Conservation (phyloP, 768 basidiomycete species). For the Termitomyces sp. region DNA sequence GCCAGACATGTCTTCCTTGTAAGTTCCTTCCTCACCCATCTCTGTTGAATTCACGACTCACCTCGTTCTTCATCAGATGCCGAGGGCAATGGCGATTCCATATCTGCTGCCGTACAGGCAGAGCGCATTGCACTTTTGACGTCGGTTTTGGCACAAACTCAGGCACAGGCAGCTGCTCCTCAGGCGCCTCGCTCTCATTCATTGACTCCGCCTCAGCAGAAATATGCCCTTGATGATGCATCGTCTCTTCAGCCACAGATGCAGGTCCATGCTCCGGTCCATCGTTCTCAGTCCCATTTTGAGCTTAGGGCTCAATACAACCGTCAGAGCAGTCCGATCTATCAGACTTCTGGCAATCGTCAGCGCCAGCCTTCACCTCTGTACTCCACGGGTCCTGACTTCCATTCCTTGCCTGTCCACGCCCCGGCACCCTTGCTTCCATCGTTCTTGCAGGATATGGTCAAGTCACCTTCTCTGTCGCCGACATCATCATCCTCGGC, state of each 20-base stretch:
- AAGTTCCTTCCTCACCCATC: conserved; percentile 22
- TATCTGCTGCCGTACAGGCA: conserved; percentile 79
- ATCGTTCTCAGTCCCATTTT: conserved; percentile 48
- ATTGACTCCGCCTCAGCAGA: conserved; percentile 39
- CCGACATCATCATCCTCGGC: conserved; percentile 62
- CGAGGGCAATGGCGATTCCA: conserved; percentile 85
- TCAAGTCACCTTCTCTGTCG: conserved; percentile 62
- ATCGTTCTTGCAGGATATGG: conserved; percentile 71
- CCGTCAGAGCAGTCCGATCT: conserved; percentile 36
- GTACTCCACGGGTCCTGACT: conserved; percentile 31
- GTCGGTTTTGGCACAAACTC: conserved; percentile 60
- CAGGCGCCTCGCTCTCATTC: conserved; percentile 35
- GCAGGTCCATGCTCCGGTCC: conserved; percentile 29
- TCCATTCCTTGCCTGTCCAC: conserved; percentile 23
- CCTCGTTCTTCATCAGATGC: conserved; percentile 48
- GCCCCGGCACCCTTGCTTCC: conserved; percentile 58
- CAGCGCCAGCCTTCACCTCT: conserved; percentile 35
- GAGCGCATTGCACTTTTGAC: conserved; percentile 80
- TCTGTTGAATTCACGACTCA: conserved; percentile 2
- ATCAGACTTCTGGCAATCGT: conserved; percentile 53
- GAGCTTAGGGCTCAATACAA: conserved; percentile 41
- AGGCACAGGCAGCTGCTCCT: conserved; percentile 16
- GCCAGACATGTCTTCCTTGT: conserved; percentile 87
- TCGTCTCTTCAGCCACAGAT: conserved; percentile 21
- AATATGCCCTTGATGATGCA: conserved; percentile 31